These are phyloP conservation scores for Ophiocytium majus DNA, from an alignment of 352 stramenopile species.

Conservation along the genomic window DNA sequence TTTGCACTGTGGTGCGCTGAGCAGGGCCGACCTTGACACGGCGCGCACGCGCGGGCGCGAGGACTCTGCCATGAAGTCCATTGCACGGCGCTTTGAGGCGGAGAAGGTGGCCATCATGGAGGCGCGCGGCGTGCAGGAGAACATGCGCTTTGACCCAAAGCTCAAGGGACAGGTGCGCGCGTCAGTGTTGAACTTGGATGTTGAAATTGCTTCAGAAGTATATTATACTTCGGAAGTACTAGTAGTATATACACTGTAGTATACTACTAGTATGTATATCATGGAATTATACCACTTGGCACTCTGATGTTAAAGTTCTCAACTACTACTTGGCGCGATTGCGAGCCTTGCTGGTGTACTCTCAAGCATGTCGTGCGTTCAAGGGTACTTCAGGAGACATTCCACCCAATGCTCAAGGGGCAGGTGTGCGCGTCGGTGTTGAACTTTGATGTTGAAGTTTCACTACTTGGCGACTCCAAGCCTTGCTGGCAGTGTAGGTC, in stretches of 20 bases:
- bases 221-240: not conserved
- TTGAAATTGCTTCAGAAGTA: conserved; percentile 1
- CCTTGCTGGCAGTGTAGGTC: not conserved
- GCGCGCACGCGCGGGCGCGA: conserved; percentile 33
- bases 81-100: conserved; percentile 45
- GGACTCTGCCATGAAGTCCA: conserved; percentile 36
- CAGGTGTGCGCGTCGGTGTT: too few relatives aligned
- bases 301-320: not conserved
- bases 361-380: too few relatives aligned
- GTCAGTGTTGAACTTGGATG: too few relatives aligned
- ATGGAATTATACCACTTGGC: not conserved
- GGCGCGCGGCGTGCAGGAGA: conserved; percentile 39
- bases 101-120: conserved; percentile 50
- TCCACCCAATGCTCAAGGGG: too few relatives aligned
- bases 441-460: too few relatives aligned
- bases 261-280: not conserved
- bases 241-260: not conserved
- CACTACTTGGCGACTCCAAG: not conserved
- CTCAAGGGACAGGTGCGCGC: conserved; percentile 35
- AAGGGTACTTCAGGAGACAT: too few relatives aligned
- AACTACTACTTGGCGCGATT: not conserved
- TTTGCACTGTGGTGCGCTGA: too few relatives aligned
- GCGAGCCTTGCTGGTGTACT: not conserved
- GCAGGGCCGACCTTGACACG: conserved; percentile 16
- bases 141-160: conserved; percentile 51